Percentiles rank a stretch among this genome's conserved stretches.
Evolutionary conservation across 1,139 yeast species (phyloP).

Genomic region (Debaryomycetaceae sp.): DNA sequence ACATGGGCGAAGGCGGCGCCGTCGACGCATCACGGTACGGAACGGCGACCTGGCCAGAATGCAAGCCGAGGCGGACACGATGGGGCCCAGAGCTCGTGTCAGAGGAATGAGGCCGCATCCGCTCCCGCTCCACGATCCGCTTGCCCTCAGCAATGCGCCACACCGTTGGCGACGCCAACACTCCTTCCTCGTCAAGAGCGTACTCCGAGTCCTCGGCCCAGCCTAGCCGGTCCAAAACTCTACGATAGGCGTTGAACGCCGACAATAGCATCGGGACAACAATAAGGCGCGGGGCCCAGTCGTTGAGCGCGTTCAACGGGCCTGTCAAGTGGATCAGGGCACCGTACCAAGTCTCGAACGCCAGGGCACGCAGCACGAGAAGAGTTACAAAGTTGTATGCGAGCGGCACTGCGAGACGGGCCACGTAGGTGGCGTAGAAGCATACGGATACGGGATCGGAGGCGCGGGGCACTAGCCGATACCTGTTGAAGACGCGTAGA

Average conservation of each 20-base stretch:
- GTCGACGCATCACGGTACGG: background rate
- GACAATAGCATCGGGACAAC: constrained; percentile 58
- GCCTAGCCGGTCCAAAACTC: constrained; percentile 39
- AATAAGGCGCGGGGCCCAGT: constrained; percentile 64
- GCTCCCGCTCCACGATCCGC: constrained; percentile 27
- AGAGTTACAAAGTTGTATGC: constrained; percentile 70
- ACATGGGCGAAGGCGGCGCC: constrained; percentile 4
- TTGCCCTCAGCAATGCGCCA: constrained; percentile 34
- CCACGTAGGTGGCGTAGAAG: constrained; percentile 72
- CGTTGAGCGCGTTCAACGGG: constrained; percentile 60
- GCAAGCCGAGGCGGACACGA: too few species aligned
- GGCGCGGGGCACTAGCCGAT: constrained; percentile 56
- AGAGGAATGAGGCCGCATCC: constrained; percentile 18
- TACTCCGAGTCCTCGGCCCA: constrained; percentile 39
- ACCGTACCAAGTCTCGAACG: constrained; percentile 57
- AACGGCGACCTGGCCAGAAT: background rate
- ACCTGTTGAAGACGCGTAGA: constrained; percentile 62
- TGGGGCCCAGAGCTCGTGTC: constrained; percentile 4
- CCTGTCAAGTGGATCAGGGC: constrained; percentile 66
- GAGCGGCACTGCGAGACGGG: constrained; percentile 73
- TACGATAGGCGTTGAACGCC: constrained; percentile 59
- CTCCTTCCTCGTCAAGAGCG: constrained; percentile 7
- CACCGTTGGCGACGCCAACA: constrained; percentile 14
- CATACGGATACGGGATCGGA: constrained; percentile 69
- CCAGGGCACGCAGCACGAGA: constrained; percentile 36